Evolutionary conservation across 768 basidiomycete species (phyloP).

Genomic region (Peribolospora baueri): DNA sequence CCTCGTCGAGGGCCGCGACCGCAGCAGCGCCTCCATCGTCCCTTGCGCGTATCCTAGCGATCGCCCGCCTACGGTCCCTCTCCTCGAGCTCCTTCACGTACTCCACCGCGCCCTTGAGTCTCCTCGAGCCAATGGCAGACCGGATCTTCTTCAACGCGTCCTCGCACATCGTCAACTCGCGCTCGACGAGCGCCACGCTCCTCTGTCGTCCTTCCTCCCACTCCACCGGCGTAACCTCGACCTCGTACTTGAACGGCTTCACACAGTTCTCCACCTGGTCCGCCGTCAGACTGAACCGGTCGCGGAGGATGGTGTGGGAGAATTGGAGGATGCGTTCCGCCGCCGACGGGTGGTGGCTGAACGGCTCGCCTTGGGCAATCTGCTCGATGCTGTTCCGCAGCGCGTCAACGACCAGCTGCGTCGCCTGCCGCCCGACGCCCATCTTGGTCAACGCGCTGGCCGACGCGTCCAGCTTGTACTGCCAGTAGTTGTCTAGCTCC

Average conservation of each 20-base stretch:
- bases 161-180: constrained; percentile 65
- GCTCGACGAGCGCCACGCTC: constrained; percentile 55
- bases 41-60: constrained; percentile 7
- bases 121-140: constrained; percentile 59
- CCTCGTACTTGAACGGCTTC: constrained; percentile 96
- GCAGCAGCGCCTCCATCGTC: constrained; percentile 6
- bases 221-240: constrained; percentile 76
- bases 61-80: constrained; percentile 21
- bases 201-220: constrained; percentile 66
- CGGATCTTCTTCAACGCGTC: constrained; percentile 61
- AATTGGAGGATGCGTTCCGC: constrained; percentile 77
- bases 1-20: neutral
- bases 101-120: constrained; percentile 45
- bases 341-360: constrained; percentile 67
- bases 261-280: constrained; percentile 99
- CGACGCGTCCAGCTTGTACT: constrained; percentile 86
- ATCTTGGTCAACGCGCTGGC: constrained; percentile 82
- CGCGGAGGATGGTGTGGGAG: constrained; percentile 74
- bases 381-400: constrained; percentile 53
- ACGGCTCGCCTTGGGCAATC: constrained; percentile 70
- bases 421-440: constrained; percentile 82
- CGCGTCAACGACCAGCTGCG: constrained; percentile 80
- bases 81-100: constrained; percentile 69
- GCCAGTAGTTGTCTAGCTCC: constrained; percentile 30
- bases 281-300: constrained; percentile 76